phyloP scores from a whole-genome alignment of 495 filamentous ascomycete species.

The Podospora bellae-mahoneyi region DNA sequence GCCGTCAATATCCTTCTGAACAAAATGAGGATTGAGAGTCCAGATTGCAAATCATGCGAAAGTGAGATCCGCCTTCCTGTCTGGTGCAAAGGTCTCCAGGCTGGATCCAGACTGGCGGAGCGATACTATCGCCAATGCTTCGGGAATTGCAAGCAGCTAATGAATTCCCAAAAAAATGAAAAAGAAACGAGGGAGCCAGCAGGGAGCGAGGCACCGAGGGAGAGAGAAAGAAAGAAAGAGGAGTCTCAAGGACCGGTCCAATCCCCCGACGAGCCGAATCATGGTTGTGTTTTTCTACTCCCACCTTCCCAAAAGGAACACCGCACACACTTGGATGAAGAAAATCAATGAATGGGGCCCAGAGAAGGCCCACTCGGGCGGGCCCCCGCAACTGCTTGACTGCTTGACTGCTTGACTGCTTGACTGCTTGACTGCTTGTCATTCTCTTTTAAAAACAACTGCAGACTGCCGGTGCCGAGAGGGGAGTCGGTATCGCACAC shows the following conservation, averaged over 20 bases:
- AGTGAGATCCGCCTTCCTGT: background rate
- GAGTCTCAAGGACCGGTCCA: constrained; percentile 8
- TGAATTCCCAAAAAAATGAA: constrained; percentile 1
- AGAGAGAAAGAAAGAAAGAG: constrained; percentile 1
- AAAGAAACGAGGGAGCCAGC: constrained; percentile 8
- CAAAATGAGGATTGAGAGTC: background rate
- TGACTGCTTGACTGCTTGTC: too few species aligned
- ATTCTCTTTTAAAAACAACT: background rate
- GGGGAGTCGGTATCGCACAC: background rate
- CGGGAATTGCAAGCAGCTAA: background rate
- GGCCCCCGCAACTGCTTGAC: background rate
- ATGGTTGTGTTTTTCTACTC: constrained; percentile 7
- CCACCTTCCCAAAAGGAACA: constrained; percentile 22
- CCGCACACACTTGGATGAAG: background rate
- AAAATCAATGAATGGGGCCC: background rate
- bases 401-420: too few species aligned
- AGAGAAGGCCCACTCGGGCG: background rate
- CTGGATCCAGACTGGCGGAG: background rate
- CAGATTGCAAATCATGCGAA: background rate
- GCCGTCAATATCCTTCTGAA: background rate
- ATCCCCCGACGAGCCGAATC: constrained; percentile 7
- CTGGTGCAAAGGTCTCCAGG: background rate
- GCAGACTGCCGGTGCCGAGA: background rate
- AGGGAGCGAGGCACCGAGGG: background rate
- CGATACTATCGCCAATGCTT: background rate